Percentiles rank a stretch among this genome's conserved stretches.
Evolutionary conservation across 164 flowering plant species (phyloP).

Genomic region (Aristolochia contorta): DNA sequence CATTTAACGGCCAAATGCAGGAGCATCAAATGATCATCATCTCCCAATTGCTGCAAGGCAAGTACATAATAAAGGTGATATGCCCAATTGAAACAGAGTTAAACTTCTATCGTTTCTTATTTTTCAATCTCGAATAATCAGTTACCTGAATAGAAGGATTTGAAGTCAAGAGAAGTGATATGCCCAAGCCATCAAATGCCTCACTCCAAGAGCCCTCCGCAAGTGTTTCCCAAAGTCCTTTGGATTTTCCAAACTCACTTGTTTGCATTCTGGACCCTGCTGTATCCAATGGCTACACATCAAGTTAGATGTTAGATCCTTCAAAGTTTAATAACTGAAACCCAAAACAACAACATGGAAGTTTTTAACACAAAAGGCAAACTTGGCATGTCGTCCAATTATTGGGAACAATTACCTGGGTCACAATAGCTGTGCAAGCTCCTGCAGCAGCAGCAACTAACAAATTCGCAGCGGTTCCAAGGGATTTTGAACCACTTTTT

Average conservation of each 20-base stretch:
- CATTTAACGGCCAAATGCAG: too few relatives aligned
- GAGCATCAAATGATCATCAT: too few relatives aligned
- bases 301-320: too few relatives aligned
- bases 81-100: too few relatives aligned
- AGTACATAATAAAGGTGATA: too few relatives aligned
- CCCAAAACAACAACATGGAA: background rate
- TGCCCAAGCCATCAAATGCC: conserved; percentile 80
- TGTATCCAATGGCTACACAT: conserved; percentile 72
- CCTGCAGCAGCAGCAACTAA: conserved; percentile 70
- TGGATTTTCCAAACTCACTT: conserved; percentile 85
- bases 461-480: conserved; percentile 61
- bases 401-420: conserved; percentile 28
- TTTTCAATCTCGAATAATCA: background rate
- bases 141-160: conserved; percentile 89
- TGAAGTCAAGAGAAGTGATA: conserved; percentile 74
- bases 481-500: conserved; percentile 36
- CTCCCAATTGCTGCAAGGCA: too few relatives aligned
- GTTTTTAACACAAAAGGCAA: too few relatives aligned
- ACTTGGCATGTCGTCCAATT: too few relatives aligned
- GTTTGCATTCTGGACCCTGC: conserved; percentile 92
- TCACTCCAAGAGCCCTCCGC: conserved; percentile 62
- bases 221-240: conserved; percentile 72
- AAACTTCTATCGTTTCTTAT: background rate
- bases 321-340: background rate
- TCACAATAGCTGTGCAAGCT: conserved; percentile 46